phyloP scores from a whole-genome alignment of 768 basidiomycete species.

The Tricholoma terreum region DNA sequence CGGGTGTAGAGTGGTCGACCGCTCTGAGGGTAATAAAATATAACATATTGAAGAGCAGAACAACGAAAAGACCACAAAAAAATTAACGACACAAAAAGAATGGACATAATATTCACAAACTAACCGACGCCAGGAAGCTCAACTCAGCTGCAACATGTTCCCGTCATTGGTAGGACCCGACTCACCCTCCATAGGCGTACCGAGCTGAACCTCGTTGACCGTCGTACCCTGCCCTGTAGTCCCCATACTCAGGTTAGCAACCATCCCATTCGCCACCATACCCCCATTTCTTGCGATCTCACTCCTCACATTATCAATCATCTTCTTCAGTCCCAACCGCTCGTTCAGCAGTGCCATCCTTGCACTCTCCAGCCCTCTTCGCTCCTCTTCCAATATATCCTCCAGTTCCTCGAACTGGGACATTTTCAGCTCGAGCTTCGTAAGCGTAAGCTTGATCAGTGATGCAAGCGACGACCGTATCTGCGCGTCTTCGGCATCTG shows the following conservation, averaged over 20 bases:
- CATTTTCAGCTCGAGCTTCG: slow-evolving; percentile 94
- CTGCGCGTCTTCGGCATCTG: slow-evolving; percentile 76
- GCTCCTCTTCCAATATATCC: slow-evolving; percentile 86
- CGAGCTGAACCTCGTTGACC: slow-evolving; percentile 49
- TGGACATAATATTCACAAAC: neutral
- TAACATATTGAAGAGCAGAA: neutral
- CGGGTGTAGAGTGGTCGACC: neutral
- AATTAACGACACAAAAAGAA: neutral
- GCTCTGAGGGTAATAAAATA: neutral
- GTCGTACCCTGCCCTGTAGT: slow-evolving; percentile 61
- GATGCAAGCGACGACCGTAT: slow-evolving; percentile 77
- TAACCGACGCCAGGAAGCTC: neutral
- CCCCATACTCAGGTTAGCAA: slow-evolving; percentile 40
- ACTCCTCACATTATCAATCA: slow-evolving; percentile 62
- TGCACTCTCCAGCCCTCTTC: slow-evolving; percentile 78
- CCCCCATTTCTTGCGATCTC: slow-evolving; percentile 61
- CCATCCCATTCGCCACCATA: slow-evolving; percentile 22
- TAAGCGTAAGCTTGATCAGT: slow-evolving; percentile 80
- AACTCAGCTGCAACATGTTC: slow-evolving; percentile 48
- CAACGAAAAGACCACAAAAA: neutral
- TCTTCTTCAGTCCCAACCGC: slow-evolving; percentile 64
- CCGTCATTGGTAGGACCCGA: slow-evolving; percentile 56
- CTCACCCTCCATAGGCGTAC: slow-evolving; percentile 45
- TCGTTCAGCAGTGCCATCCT: slow-evolving; percentile 80
- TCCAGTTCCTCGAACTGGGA: slow-evolving; percentile 93